These are phyloP conservation scores for Talaromyces funiculosus DNA, from an alignment of 2,329 filamentous ascomycete species.

Conservation along the genomic window DNA sequence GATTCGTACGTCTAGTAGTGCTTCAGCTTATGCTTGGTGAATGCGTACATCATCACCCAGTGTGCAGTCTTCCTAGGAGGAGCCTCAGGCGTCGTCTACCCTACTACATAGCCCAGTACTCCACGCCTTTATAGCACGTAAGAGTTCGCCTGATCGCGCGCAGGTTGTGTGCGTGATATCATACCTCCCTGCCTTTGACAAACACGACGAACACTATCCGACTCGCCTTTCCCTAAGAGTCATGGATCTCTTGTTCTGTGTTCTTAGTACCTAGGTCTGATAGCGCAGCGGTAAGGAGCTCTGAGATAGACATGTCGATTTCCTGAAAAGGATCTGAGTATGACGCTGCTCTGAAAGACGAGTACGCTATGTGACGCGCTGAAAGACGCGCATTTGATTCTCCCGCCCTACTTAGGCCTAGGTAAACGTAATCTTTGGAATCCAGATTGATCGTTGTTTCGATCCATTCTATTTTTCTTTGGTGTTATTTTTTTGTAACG, in stretches of 20 bases:
- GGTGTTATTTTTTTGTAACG: background rate
- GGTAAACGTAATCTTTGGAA: background rate
- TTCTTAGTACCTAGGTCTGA: background rate
- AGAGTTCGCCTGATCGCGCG: too few relatives aligned
- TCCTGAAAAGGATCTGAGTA: background rate
- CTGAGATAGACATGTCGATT: background rate
- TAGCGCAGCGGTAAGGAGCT: background rate
- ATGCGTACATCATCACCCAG: background rate
- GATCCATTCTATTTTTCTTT: background rate
- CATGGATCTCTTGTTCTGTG: background rate
- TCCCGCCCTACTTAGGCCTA: background rate
- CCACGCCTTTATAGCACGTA: background rate
- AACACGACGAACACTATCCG: background rate
- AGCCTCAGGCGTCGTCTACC: background rate
- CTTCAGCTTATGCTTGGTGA: background rate
- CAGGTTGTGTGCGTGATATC: too few relatives aligned
- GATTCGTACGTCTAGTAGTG: background rate
- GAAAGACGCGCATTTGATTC: background rate
- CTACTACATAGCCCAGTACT: background rate
- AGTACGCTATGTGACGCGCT: background rate
- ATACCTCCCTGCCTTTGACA: background rate
- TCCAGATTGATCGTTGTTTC: background rate
- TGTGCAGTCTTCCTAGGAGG: background rate
- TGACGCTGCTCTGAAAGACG: background rate
- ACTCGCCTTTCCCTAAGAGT: background rate